Evolutionary conservation across 1,139 yeast species (phyloP).

Genomic region (Taphrina betulina): DNA sequence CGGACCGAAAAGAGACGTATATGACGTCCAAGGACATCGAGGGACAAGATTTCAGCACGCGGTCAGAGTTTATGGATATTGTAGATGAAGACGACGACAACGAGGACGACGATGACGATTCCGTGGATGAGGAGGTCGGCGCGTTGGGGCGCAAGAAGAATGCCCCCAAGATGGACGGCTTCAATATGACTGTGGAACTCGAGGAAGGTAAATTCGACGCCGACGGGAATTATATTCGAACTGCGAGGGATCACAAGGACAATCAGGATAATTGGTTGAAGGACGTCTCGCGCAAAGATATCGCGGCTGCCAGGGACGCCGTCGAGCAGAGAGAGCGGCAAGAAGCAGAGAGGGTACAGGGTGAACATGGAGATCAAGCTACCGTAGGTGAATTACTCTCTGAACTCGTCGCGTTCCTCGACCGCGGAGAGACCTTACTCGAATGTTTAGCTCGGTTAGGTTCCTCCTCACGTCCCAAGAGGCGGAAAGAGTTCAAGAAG

Average conservation of each 20-base stretch:
- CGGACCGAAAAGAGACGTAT: conserved; percentile 38
- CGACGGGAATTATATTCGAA: conserved; percentile 60
- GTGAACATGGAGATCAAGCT: conserved; percentile 32
- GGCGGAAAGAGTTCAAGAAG: conserved; percentile 39
- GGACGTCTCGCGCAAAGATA: conserved; percentile 51
- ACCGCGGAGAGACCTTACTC: conserved; percentile 64
- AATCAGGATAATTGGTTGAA: conserved; percentile 55
- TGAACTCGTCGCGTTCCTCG: conserved; percentile 49
- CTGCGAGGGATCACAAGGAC: conserved; percentile 46
- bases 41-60: conserved; percentile 43
- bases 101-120: conserved; percentile 40
- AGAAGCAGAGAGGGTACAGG: conserved; percentile 37
- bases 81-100: conserved; percentile 38
- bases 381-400: conserved; percentile 29
- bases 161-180: conserved; percentile 60
- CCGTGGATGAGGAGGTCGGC: conserved; percentile 38
- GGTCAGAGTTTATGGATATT: conserved; percentile 40
- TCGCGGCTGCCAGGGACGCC: conserved; percentile 42
- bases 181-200: conserved; percentile 58
- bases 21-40: conserved; percentile 42
- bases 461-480: conserved; percentile 35
- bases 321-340: conserved; percentile 35
- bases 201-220: conserved; percentile 63
- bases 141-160: conserved; percentile 37
- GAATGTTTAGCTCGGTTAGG: conserved; percentile 57